phyloP scores from a whole-genome alignment of 371 early-diverging fungal genomes.

The Rhizopus arrhizus region DNA sequence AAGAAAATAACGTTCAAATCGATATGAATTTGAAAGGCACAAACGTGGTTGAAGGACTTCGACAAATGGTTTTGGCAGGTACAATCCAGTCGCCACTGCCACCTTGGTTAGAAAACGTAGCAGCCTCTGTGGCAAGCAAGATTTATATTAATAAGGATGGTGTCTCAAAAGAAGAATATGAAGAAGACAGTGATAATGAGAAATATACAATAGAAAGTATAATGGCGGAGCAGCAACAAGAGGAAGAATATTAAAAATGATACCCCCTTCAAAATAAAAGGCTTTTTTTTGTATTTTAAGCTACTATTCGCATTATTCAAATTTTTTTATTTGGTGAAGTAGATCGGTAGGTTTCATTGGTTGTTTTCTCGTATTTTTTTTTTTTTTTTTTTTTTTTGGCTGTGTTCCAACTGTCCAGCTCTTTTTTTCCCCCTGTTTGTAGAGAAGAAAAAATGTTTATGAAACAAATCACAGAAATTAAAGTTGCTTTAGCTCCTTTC shows the following conservation, averaged over 20 bases:
- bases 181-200: conserved; percentile 12
- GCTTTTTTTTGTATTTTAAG: neutral
- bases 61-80: conserved; percentile 40
- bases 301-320: neutral
- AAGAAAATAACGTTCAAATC: conserved; percentile 13
- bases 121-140: conserved; percentile 20
- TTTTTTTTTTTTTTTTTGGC: neutral
- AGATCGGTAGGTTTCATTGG: too few species aligned
- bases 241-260: conserved; percentile 1
- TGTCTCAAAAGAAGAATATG: conserved; percentile 14
- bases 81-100: conserved; percentile 44
- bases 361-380: conserved; percentile 1
- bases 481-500: conserved; percentile 53
- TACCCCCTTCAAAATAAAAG: neutral
- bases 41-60: conserved; percentile 57
- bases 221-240: neutral
- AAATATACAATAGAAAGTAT: neutral
- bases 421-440: conserved; percentile 2
- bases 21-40: conserved; percentile 45
- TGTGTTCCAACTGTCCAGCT: neutral
- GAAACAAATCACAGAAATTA: conserved; percentile 52
- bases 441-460: conserved; percentile 36
- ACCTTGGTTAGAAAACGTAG: conserved; percentile 42
- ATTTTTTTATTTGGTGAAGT: too few species aligned
- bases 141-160: conserved; percentile 26